Base-by-base conservation (phyloP, 129 eudicot species). In the Flaveria linearis region DNA sequence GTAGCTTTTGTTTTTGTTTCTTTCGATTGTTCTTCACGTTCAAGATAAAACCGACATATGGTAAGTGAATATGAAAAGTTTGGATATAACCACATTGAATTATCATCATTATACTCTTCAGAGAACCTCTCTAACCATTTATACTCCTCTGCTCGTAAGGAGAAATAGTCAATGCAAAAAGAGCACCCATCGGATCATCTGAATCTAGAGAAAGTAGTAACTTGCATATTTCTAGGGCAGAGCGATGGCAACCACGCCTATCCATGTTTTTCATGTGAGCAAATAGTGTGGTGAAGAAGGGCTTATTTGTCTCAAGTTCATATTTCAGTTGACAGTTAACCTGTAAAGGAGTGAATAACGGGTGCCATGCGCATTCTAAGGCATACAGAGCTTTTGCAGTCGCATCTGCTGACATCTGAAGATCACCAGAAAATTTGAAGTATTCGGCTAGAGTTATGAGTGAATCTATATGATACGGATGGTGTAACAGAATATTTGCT, bases 341-440 rank as follows among this genome's bases (percentile, higher is more conserved):
- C 75, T 82, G 87, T 75, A 84, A 83, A 1, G 98, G 96, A 72
- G 80, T 84, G 69, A 94, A 94, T 82, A 87, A 80, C 15, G 92
- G 93, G 79, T 91, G 98, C 97, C 96, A 94, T 58, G 97, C 96
- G 78, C 97, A 94, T 84, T 94, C 98, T 73, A 94, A 56, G 47
- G 97, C 98, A 73, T 88, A 91, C 7, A 94, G 84, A 56, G 93
- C 86, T 83, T 91, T 94, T 55, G 91, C 91, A 74, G 80, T 81
- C 36, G 90, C 81, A 49, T 94, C 96, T 62, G 96, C 84, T 10
- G 98, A 92, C 97, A 89, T 88, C 81, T 94, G 96, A 57, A 85
- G 91, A 66, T 94, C 98, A 49, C 98, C 98, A n/a, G 91, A 78
- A 82, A 89, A 89, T 64, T 84, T 94, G 83, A 85, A 94, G 77